Conservation (phyloP, 2,329 filamentous ascomycete species). For the Fusarium equiseti region DNA sequence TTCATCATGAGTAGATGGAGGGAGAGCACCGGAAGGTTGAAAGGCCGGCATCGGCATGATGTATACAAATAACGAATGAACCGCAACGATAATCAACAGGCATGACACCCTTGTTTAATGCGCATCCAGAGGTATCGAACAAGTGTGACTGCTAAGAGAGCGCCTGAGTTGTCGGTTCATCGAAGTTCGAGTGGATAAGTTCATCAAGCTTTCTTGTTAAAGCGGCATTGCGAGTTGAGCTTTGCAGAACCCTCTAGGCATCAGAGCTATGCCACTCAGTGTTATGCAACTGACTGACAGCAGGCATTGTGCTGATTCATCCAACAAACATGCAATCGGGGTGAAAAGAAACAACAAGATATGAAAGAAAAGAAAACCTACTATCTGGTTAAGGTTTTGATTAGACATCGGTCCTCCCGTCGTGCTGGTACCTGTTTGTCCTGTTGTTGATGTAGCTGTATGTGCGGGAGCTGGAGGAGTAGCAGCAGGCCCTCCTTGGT, state of each 20-base stretch:
- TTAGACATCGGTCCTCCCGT: slow-evolving; percentile 72
- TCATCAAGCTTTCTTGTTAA: not conserved
- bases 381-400: slow-evolving; percentile 95
- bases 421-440: slow-evolving; percentile 51
- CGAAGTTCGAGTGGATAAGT: not conserved
- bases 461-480: slow-evolving; percentile 51
- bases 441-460: slow-evolving; percentile 40
- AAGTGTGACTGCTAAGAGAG: not conserved
- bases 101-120: not conserved
- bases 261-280: not conserved
- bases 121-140: not conserved
- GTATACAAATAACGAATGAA: not conserved
- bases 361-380: slow-evolving; percentile 65
- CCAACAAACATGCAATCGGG: not conserved
- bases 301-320: not conserved
- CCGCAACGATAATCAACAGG: not conserved
- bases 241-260: not conserved
- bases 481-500: slow-evolving; percentile 50
- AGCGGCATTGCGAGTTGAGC: not conserved
- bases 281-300: slow-evolving; percentile 2
- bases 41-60: not conserved
- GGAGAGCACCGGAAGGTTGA: not conserved
- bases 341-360: not conserved
- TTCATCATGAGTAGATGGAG: not conserved
- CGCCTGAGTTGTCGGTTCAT: not conserved